phyloP scores from a whole-genome alignment of 2,329 filamentous ascomycete species.

The Penicillium sp. region DNA sequence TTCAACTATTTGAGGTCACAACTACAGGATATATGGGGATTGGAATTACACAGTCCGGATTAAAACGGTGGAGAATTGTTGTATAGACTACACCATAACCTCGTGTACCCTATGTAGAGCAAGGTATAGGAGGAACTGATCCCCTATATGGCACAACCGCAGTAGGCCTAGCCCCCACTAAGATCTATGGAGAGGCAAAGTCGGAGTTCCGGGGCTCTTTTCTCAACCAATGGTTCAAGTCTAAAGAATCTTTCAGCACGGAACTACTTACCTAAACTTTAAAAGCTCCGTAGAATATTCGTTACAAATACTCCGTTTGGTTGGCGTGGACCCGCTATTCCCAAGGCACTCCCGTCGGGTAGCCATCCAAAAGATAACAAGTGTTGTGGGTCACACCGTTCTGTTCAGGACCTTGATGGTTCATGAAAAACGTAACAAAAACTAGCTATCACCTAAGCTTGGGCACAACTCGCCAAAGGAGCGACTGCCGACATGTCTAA shows the following conservation, averaged over 20 bases:
- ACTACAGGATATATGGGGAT: background rate
- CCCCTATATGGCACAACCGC: background rate
- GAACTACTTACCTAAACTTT: background rate
- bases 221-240: background rate
- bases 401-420: background rate
- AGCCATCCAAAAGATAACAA: background rate
- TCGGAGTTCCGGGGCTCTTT: background rate
- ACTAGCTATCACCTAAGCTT: background rate
- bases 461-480: background rate
- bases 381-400: background rate
- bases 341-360: background rate
- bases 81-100: background rate
- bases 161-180: background rate
- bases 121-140: background rate
- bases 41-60: background rate
- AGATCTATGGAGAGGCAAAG: background rate
- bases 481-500: background rate
- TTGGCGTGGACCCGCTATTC: background rate
- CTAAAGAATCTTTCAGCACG: background rate
- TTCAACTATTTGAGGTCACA: background rate
- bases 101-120: background rate
- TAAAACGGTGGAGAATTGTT: background rate
- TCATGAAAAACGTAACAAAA: background rate
- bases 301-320: background rate
- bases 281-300: background rate